Evolutionary conservation across 441 rosid species (phyloP).

Genomic region (Jatropha podagrica): DNA sequence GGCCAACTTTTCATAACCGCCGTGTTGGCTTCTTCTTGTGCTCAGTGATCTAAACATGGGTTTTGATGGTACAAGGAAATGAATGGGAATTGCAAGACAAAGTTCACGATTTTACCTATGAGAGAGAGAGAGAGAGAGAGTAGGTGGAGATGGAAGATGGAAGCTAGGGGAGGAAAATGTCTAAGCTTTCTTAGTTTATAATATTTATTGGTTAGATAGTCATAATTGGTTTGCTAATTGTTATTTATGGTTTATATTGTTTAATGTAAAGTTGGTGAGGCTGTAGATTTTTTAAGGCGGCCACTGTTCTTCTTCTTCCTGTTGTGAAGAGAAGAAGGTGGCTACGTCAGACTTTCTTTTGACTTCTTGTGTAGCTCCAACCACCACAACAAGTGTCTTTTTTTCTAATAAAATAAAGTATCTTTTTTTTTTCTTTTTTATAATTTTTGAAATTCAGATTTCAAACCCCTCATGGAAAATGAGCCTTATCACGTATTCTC

Average conservation of each 20-base stretch:
- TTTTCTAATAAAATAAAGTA: no score
- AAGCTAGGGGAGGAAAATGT: neutral
- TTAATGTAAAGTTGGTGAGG: neutral
- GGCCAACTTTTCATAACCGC: slow-evolving; percentile 48
- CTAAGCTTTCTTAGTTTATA: no score
- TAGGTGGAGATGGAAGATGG: neutral
- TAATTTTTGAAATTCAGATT: neutral
- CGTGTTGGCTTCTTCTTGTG: slow-evolving; percentile 41
- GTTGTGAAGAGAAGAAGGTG: neutral
- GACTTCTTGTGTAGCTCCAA: no score
- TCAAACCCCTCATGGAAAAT: slow-evolving; percentile 1
- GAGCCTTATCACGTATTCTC: neutral
- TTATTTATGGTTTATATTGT: neutral
- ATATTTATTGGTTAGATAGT: neutral
- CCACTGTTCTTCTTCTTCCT: neutral
- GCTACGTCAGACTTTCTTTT: neutral
- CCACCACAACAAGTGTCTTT: no score
- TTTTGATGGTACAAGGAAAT: slow-evolving; percentile 11
- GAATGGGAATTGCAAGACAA: neutral
- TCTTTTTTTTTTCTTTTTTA: no score
- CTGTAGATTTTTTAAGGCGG: neutral
- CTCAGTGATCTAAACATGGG: slow-evolving; percentile 80
- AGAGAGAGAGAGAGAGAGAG: neutral
- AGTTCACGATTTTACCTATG: no score
- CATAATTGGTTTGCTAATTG: slow-evolving; percentile 15